Conservation (phyloP, 768 basidiomycete species). For the Lentinus tigrinus region DNA sequence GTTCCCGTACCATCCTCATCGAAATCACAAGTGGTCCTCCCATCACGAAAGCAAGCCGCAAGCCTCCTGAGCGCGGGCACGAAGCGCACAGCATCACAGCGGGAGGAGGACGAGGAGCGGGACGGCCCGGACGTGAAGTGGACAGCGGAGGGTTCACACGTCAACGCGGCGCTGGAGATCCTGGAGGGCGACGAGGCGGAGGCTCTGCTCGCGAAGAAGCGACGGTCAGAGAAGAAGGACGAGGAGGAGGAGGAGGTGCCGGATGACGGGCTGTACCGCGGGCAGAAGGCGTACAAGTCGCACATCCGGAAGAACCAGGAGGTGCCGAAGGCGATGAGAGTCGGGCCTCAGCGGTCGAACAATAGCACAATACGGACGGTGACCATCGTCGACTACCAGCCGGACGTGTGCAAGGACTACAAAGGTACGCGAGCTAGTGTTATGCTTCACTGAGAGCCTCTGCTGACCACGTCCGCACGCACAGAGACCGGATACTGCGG, state of each 20-base stretch:
- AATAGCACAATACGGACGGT: slow-evolving; percentile 87
- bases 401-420: slow-evolving; percentile 99
- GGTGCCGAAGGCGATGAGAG: slow-evolving; percentile 84
- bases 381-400: slow-evolving; percentile 96
- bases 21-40: slow-evolving; percentile 75
- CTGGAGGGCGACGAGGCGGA: slow-evolving; percentile 82
- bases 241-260: slow-evolving; percentile 56
- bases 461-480: background rate
- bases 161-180: slow-evolving; percentile 70
- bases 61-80: slow-evolving; percentile 81
- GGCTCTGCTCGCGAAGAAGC: slow-evolving; percentile 70
- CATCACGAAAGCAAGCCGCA: slow-evolving; percentile 60
- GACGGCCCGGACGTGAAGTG: slow-evolving; percentile 69
- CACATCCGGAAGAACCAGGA: slow-evolving; percentile 83
- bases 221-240: slow-evolving; percentile 52
- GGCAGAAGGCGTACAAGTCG: slow-evolving; percentile 76
- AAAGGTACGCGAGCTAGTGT: slow-evolving; percentile 64
- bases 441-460: slow-evolving; percentile 1
- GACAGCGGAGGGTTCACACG: slow-evolving; percentile 75
- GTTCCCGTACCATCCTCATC: slow-evolving; percentile 28
- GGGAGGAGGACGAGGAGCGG: slow-evolving; percentile 37
- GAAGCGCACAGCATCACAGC: slow-evolving; percentile 56
- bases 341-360: slow-evolving; percentile 71
- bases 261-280: slow-evolving; percentile 86
- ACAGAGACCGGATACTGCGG: slow-evolving; percentile 98